phyloP scores from a whole-genome alignment of 148 eudicot genomes.

The Simmondsia chinensis region DNA sequence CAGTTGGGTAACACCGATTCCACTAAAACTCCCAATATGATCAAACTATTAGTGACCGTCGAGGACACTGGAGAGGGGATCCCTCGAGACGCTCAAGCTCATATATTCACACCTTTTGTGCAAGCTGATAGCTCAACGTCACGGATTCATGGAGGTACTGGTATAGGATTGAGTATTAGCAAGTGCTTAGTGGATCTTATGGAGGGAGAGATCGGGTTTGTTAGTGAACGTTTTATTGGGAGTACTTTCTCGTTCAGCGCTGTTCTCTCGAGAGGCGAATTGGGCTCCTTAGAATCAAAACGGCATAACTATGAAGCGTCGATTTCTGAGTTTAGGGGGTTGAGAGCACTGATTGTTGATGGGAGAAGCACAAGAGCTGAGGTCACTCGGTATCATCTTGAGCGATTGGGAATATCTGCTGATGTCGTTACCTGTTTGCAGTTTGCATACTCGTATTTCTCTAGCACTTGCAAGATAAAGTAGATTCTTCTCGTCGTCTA shows the following conservation, averaged over 20 bases:
- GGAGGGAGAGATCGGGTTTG: slow-evolving; percentile 92
- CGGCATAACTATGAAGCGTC: slow-evolving; percentile 30
- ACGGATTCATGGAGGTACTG: slow-evolving; percentile 92
- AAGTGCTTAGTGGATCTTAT: slow-evolving; percentile 77
- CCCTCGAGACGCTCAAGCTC: slow-evolving; percentile 53
- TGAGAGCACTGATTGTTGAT: slow-evolving; percentile 66
- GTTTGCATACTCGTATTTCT: slow-evolving; percentile 36
- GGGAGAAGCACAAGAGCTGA: slow-evolving; percentile 46
- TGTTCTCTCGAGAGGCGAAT: slow-evolving; percentile 34
- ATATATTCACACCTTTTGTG: slow-evolving; percentile 88
- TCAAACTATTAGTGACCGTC: slow-evolving; percentile 57
- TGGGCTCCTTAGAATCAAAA: slow-evolving; percentile 21
- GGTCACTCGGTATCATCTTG: slow-evolving; percentile 73
- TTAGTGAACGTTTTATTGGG: slow-evolving; percentile 51
- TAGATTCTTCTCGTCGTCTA: slow-evolving; percentile 9
- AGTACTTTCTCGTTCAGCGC: slow-evolving; percentile 83
- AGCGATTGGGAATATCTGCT: slow-evolving; percentile 55
- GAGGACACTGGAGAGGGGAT: slow-evolving; percentile 96
- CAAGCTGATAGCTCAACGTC: slow-evolving; percentile 97
- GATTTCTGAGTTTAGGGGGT: slow-evolving; percentile 47
- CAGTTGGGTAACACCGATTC: slow-evolving; percentile 14
- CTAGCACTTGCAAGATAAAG: slow-evolving; percentile 27
- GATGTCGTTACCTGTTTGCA: slow-evolving; percentile 33
- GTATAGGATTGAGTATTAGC: slow-evolving; percentile 93
- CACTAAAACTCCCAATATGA: slow-evolving; percentile 19